A percentile compares a stretch with the other conserved stretches of the same genome.
These are phyloP conservation scores for Cercospora canescens DNA, from an alignment of 2,329 filamentous ascomycete species.

Conservation along the genomic window DNA sequence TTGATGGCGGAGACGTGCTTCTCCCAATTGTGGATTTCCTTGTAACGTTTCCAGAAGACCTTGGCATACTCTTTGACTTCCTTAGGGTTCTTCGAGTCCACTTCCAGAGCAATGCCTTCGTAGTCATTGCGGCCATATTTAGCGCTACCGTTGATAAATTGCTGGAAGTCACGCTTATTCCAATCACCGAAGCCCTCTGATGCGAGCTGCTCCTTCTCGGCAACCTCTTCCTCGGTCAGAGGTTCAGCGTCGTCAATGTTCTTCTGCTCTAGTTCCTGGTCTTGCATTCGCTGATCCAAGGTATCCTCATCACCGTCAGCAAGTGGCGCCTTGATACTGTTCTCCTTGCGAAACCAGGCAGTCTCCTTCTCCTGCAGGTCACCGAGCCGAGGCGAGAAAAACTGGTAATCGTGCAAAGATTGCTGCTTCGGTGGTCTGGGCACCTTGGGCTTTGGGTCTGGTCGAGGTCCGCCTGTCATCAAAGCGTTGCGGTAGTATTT, in stretches of 20 bases:
- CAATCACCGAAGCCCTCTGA: conserved; percentile 87
- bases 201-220: conserved; percentile 80
- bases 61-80: conserved; percentile 92
- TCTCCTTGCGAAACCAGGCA: conserved; percentile 92
- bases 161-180: conserved; percentile 97
- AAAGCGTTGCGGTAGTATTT: conserved; percentile 96
- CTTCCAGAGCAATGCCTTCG: conserved; percentile 79
- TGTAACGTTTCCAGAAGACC: conserved; percentile 94
- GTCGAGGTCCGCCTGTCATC: conserved; percentile 73
- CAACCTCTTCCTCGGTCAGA: conserved; percentile 84
- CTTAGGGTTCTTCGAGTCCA: conserved; percentile 82
- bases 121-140: conserved; percentile 89
- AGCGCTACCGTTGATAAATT: conserved; percentile 93
- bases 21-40: conserved; percentile 82
- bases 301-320: conserved; percentile 85
- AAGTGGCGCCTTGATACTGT: conserved; percentile 91
- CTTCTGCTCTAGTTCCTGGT: conserved; percentile 82
- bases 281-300: conserved; percentile 79
- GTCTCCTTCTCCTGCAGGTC: conserved; percentile 97
- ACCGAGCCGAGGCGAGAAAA: conserved; percentile 80
- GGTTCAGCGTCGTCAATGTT: conserved; percentile 91
- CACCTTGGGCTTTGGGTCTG: conserved; percentile 89
- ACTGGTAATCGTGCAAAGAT: conserved; percentile 92
- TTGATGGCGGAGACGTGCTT: conserved; percentile 91
- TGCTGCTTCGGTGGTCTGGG: conserved; percentile 95